Base-by-base conservation (phyloP, 2,329 filamentous ascomycete genomes). In the Penicillium sp. region DNA sequence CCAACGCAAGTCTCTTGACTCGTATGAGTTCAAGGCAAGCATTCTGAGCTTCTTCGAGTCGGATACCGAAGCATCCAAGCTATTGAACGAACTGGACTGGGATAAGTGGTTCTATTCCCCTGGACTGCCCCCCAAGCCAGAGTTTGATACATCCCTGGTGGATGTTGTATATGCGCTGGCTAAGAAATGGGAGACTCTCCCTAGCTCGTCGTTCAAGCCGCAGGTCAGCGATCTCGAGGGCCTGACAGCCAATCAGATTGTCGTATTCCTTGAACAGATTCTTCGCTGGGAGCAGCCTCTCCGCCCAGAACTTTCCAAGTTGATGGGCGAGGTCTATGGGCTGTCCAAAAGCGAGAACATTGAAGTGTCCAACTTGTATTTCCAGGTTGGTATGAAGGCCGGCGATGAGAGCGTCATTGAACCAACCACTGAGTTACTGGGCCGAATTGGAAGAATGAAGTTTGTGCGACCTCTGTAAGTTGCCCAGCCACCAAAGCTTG, bases 391-490 rank as follows among this genome's bases (percentile, higher is more conserved):
- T 1, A 83, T 99, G 69, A 85, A 85, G 67, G 89, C 91, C 13
- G 85, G 87, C 56, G 90, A 92, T 67, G 75, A 82, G 51, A 84
- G 81, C 56, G 85, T 89, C 37, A 91, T 93, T 68, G 72, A 85
- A 58, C 88, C 88, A 1, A 86, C 91, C 0, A 87, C 89, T 1
- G 85, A 90, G 57, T 80, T 97, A 54, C 80, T 98, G 39, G 90
- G 91, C 31, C 82, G 83, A 52, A 92, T 97, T 25, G 95, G 95
- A 13, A 82, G 95, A 56, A 98, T 99, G 95, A 98, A 98, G 83
- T 98, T 93, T 75, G 93, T 98, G 58, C 83, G 93, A 48, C 92
- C 93, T 23, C 77, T 98, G 69, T 97, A 72, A 70, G 74, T 64
- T 39, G 3, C 44, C 23, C 49, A 26, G 16, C 29, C 29, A 29